phyloP scores from a whole-genome alignment of 2,329 filamentous ascomycete genomes.

The Trichoderma sp. region DNA sequence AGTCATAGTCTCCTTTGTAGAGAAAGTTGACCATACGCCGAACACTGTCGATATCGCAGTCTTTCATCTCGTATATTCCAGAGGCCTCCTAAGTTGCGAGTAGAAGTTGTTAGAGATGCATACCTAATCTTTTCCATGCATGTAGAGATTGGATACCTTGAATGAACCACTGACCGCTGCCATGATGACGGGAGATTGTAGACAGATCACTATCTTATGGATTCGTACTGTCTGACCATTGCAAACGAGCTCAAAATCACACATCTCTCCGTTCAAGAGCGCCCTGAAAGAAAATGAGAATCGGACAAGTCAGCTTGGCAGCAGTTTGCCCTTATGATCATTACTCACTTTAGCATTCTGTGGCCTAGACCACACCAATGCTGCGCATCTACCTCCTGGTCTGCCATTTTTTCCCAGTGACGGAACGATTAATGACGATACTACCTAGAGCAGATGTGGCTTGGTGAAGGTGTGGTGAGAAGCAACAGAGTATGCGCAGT shows the following conservation, averaged over 20 bases:
- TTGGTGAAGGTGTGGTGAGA: too few relatives aligned
- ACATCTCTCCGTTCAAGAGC: not conserved
- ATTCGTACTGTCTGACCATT: not conserved
- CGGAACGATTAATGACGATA: too few relatives aligned
- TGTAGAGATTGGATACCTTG: not conserved
- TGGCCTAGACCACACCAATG: too few relatives aligned
- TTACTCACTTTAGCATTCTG: not conserved
- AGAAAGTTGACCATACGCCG: not conserved
- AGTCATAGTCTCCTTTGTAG: not conserved
- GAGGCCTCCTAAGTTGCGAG: not conserved
- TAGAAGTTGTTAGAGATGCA: not conserved
- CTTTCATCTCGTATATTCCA: conserved; percentile 3
- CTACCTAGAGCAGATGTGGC: too few relatives aligned
- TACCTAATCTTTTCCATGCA: too few relatives aligned
- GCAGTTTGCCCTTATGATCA: too few relatives aligned
- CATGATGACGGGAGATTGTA: conserved; percentile 7
- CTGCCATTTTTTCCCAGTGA: too few relatives aligned
- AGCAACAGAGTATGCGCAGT: too few relatives aligned
- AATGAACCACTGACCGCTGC: not conserved
- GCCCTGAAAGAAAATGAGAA: too few relatives aligned
- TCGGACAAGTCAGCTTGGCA: too few relatives aligned
- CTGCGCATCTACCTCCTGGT: too few relatives aligned
- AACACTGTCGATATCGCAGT: not conserved
- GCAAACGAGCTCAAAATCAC: not conserved
- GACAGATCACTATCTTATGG: not conserved